These are phyloP conservation scores for Esteya vermicola DNA, from an alignment of 2,329 filamentous ascomycete species.

Conservation along the genomic window DNA sequence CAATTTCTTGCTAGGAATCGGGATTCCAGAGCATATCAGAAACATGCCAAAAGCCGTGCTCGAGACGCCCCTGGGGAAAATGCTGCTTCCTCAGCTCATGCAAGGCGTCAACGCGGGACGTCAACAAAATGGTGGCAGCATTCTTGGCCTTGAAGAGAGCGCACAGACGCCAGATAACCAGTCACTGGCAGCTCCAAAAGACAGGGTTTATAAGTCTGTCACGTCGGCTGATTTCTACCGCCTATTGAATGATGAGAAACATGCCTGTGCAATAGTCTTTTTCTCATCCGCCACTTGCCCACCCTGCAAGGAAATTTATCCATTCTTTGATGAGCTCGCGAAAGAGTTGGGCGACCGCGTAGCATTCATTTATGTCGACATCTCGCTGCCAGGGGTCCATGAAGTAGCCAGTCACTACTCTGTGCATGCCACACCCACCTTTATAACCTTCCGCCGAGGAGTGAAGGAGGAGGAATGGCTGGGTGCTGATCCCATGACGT, in stretches of 20 bases:
- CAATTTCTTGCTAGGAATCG: constrained; percentile 76
- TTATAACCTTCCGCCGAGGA: constrained; percentile 70
- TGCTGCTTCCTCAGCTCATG: constrained; percentile 60
- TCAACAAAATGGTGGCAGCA: constrained; percentile 32
- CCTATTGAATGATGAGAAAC: constrained; percentile 42
- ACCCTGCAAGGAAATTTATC: constrained; percentile 74
- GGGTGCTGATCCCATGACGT: constrained; percentile 54
- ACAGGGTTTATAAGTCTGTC: background rate
- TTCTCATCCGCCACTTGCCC: constrained; percentile 82
- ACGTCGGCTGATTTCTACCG: constrained; percentile 37
- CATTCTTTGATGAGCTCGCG: constrained; percentile 67
- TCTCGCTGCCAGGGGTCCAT: constrained; percentile 39
- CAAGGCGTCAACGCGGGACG: constrained; percentile 35
- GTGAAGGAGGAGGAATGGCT: constrained; percentile 67
- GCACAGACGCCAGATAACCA: background rate
- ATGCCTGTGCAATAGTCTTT: constrained; percentile 69
- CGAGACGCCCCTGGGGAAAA: constrained; percentile 73
- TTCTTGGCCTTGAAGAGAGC: constrained; percentile 32
- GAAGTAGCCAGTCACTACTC: constrained; percentile 51
- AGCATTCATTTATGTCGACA: constrained; percentile 71
- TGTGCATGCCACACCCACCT: constrained; percentile 71
- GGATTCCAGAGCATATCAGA: constrained; percentile 76
- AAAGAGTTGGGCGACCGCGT: constrained; percentile 54
- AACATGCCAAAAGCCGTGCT: constrained; percentile 77
- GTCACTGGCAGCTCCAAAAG: background rate